Percentiles rank a stretch among this genome's conserved stretches.
Evolutionary conservation across 2,329 filamentous ascomycete genomes (phyloP).

Genomic region (Fusarium luffae): DNA sequence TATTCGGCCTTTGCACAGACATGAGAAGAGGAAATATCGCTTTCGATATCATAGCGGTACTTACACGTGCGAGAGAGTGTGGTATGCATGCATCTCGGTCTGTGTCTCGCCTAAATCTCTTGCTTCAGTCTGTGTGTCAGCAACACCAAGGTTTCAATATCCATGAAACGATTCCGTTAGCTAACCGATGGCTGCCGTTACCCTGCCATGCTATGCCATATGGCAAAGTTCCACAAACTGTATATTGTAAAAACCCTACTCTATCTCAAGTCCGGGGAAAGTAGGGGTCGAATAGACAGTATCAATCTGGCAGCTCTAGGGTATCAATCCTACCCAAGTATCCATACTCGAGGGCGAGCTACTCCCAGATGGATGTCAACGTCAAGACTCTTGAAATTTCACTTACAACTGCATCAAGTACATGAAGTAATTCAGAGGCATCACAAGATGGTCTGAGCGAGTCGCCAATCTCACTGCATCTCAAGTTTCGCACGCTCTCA

Average conservation of each 20-base stretch:
- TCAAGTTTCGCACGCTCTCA: neutral
- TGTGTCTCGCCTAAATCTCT: neutral
- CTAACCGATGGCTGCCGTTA: neutral
- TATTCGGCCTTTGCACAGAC: neutral
- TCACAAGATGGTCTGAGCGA: neutral
- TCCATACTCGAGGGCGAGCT: neutral
- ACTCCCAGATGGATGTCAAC: neutral
- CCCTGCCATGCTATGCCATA: neutral
- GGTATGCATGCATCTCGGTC: neutral
- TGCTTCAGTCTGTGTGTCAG: conserved; percentile 7
- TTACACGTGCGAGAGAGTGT: neutral
- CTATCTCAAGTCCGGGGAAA: neutral
- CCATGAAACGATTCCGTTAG: conserved; percentile 1
- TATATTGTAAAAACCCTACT: neutral
- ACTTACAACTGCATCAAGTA: neutral
- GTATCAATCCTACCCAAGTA: neutral
- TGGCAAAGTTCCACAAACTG: neutral
- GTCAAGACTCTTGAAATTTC: neutral
- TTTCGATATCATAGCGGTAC: neutral
- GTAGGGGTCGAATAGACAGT: neutral
- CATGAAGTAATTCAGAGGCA: neutral
- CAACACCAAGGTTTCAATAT: neutral
- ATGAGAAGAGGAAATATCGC: neutral
- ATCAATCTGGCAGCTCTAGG: neutral
- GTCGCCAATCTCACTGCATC: neutral